phyloP scores from a whole-genome alignment of 768 basidiomycete species.

The Mycena vitilis region DNA sequence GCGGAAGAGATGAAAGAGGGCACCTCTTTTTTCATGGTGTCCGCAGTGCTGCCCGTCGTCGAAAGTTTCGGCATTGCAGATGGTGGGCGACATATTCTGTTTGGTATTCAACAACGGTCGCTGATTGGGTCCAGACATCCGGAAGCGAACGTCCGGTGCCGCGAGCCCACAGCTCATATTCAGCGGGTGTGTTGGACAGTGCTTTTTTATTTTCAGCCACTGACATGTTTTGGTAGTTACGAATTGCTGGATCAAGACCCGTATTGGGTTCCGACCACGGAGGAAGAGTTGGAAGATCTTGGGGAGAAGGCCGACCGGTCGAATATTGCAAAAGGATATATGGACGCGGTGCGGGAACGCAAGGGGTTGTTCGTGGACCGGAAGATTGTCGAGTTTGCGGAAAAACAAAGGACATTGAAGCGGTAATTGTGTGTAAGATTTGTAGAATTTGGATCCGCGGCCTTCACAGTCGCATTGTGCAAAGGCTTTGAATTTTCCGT shows the following conservation, averaged over 20 bases:
- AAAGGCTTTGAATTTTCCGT: not conserved
- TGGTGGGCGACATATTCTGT: conserved; percentile 62
- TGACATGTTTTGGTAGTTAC: conserved; percentile 64
- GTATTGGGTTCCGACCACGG: conserved; percentile 98
- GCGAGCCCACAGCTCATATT: conserved; percentile 98
- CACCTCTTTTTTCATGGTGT: conserved; percentile 92
- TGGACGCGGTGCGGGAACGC: conserved; percentile 89
- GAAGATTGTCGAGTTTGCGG: conserved; percentile 95
- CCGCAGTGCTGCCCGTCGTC: conserved; percentile 91
- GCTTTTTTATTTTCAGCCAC: not conserved
- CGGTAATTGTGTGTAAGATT: conserved; percentile 50
- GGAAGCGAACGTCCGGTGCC: conserved; percentile 95
- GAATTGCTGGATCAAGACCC: conserved; percentile 95
- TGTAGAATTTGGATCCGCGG: not conserved
- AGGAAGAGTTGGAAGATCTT: conserved; percentile 95
- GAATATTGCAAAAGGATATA: conserved; percentile 94
- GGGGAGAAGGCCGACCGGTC: conserved; percentile 95
- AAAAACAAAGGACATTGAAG: conserved; percentile 94
- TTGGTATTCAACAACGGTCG: not conserved
- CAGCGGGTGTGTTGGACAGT: conserved; percentile 72
- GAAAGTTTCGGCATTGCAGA: conserved; percentile 98
- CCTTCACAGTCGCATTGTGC: not conserved
- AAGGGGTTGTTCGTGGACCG: conserved; percentile 97
- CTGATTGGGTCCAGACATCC: conserved; percentile 73
- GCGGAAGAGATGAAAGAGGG: conserved; percentile 99